Base-by-base conservation (phyloP, 805 yeast genomes). In the Wickerhamomyces chaumierensis region DNA sequence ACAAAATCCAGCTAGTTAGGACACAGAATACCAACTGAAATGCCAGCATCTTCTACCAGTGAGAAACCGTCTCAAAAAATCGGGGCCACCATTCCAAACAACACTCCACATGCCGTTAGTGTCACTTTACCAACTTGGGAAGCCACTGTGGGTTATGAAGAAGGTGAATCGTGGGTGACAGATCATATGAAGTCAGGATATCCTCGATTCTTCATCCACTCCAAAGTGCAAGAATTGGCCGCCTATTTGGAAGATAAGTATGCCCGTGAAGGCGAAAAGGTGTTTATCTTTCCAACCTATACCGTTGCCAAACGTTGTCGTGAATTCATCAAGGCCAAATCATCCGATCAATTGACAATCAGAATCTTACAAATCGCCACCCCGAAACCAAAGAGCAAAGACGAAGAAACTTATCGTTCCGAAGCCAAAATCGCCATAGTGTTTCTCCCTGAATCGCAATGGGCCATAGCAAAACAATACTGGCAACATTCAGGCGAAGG, bases 401-500 rank as follows among this genome's bases (percentile, higher is more conserved):
- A 71, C 33, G 92, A 82, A 45, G 69, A 62, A 39, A 68, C 76
- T 2, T 69, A 68, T 43, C 68, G 75, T 42, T 63, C 76, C 20
- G 88, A 79, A 48, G 74, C 87, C 13, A 72, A 73, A 32, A 73
- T 90, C 39, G 81, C 88, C 0, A 81, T 76, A 17, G 48, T 53
- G 2, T 85, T 87, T n/a, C 78, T 92, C 44, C 83, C 81, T 51
- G 84, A 84, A 2, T 57, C 65, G 2, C 63, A 66, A 3, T 76
- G 69, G 42, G 76, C 67, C 44, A 57, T 82, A 4, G 88, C 92
- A 31, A 87, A 85, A 55, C 76, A 76, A 49, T 92, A 85, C 61
- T 92, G 98, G 98, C 96, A 90, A 57, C 96, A 88, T 53, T 67
- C 95, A 0, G 99, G 99, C 20, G 96, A 90, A 58, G 95, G 96